Conservation (phyloP, 768 basidiomycete genomes). For the Exidia glandulosa region DNA sequence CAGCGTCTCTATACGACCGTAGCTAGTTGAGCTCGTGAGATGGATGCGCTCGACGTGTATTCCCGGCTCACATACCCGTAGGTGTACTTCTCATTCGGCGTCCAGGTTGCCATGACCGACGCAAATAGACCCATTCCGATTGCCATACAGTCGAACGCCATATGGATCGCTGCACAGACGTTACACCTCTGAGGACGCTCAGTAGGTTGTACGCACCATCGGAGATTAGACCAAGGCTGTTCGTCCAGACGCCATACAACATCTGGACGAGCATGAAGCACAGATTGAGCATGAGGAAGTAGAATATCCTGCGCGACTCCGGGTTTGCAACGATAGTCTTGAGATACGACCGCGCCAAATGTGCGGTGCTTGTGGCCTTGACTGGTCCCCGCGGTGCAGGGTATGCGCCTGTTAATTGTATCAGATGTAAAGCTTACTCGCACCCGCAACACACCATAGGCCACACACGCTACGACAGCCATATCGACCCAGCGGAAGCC, state of each 20-base stretch:
- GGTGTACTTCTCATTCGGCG: conserved; percentile 86
- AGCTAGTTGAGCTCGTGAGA: conserved; percentile 40
- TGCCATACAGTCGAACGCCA: conserved; percentile 99
- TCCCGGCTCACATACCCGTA: conserved; percentile 93
- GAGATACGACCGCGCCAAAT: conserved; percentile 53
- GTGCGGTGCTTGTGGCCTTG: conserved; percentile 28
- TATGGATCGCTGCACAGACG: conserved; percentile 78
- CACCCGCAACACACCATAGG: conserved; percentile 38
- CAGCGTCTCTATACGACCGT: conserved; percentile 90
- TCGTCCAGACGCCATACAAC: conserved; percentile 96
- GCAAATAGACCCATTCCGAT: conserved; percentile 92
- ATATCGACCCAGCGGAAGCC: conserved; percentile 47
- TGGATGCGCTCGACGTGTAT: too few species aligned
- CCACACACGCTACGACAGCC: conserved; percentile 44
- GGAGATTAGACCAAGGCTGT: conserved; percentile 90
- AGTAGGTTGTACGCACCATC: conserved; percentile 55
- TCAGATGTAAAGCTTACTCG: background rate
- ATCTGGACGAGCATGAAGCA: conserved; percentile 96
- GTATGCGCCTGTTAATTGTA: conserved; percentile 35
- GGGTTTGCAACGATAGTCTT: conserved; percentile 86
- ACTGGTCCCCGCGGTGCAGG: conserved; percentile 34
- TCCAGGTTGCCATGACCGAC: conserved; percentile 97
- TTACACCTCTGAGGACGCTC: background rate
- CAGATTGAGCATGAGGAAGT: conserved; percentile 89
- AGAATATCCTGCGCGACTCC: conserved; percentile 92